Percentiles rank a stretch among this genome's conserved stretches.
Conservation (phyloP, 164 flowering plant genomes). For the Euptelea pleiosperma region DNA sequence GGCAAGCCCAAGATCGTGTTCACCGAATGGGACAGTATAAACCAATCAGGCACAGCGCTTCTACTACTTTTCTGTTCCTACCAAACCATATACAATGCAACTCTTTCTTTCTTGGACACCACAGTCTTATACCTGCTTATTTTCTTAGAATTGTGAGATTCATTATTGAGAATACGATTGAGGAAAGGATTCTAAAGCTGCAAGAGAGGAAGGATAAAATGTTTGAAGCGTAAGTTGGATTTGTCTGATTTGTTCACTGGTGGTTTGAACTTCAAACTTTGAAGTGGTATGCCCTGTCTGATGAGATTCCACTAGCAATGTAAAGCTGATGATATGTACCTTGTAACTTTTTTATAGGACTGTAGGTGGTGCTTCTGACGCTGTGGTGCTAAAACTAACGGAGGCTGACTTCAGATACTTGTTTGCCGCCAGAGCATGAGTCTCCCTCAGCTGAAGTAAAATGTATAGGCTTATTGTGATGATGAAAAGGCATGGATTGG, state of each 20-base stretch:
- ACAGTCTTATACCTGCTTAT: not conserved
- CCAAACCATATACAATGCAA: not conserved
- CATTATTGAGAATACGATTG: conserved; percentile 77
- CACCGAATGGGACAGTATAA: conserved; percentile 94
- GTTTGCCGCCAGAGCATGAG: conserved; percentile 36
- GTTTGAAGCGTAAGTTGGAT: conserved; percentile 74
- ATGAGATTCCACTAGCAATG: not conserved
- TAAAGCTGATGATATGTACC: conserved; percentile 4
- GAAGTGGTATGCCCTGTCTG: not conserved
- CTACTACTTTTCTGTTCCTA: not conserved
- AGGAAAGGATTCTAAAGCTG: conserved; percentile 88
- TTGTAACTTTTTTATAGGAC: conserved; percentile 49
- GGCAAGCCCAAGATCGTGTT: conserved; percentile 94
- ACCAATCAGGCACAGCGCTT: conserved; percentile 62
- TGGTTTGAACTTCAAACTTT: too few relatives aligned
- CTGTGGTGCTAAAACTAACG: conserved; percentile 65
- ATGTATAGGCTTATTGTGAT: too few relatives aligned
- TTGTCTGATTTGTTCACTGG: not conserved
- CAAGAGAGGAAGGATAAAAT: conserved; percentile 92
- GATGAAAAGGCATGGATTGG: too few relatives aligned
- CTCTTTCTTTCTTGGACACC: not conserved
- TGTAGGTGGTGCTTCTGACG: conserved; percentile 82
- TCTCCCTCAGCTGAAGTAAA: not conserved
- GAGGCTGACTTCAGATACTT: conserved; percentile 73
- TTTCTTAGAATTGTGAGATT: conserved; percentile 66